These are phyloP conservation scores for Metschnikowia anglica DNA, from an alignment of 805 yeast species.

Conservation along the genomic window DNA sequence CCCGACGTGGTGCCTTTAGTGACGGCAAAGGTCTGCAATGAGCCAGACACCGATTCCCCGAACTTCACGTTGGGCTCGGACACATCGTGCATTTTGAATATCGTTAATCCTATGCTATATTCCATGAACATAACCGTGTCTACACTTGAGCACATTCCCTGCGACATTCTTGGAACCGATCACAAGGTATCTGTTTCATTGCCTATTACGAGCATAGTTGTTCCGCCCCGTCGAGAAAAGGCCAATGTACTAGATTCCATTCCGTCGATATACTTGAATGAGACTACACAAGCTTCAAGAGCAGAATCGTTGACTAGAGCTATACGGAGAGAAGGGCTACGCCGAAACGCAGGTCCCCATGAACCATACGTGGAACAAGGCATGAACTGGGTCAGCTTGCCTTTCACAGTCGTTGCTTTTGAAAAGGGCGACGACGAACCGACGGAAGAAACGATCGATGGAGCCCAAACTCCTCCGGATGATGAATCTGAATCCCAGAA, in stretches of 20 bases:
- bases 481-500: not conserved
- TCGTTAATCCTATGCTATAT: constrained; percentile 32
- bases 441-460: too few species aligned
- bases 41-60: constrained; percentile 1
- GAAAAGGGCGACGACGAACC: constrained; percentile 1
- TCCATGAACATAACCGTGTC: constrained; percentile 26
- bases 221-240: constrained; percentile 23
- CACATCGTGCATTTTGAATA: constrained; percentile 26
- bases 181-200: constrained; percentile 15
- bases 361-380: constrained; percentile 20
- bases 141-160: constrained; percentile 23
- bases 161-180: constrained; percentile 12
- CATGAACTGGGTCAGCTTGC: constrained; percentile 38
- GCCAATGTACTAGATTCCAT: constrained; percentile 30
- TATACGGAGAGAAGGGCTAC: constrained; percentile 17
- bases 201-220: constrained; percentile 26
- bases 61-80: constrained; percentile 15
- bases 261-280: constrained; percentile 36
- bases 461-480: not conserved
- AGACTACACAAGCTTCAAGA: constrained; percentile 29
- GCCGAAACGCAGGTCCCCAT: constrained; percentile 1
- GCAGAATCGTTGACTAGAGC: constrained; percentile 32
- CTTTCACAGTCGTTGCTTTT: constrained; percentile 23
- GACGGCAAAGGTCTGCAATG: constrained; percentile 7
- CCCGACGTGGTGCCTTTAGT: constrained; percentile 35